Base-by-base conservation (phyloP, 805 yeast genomes). In the Babjeviella inositovora region DNA sequence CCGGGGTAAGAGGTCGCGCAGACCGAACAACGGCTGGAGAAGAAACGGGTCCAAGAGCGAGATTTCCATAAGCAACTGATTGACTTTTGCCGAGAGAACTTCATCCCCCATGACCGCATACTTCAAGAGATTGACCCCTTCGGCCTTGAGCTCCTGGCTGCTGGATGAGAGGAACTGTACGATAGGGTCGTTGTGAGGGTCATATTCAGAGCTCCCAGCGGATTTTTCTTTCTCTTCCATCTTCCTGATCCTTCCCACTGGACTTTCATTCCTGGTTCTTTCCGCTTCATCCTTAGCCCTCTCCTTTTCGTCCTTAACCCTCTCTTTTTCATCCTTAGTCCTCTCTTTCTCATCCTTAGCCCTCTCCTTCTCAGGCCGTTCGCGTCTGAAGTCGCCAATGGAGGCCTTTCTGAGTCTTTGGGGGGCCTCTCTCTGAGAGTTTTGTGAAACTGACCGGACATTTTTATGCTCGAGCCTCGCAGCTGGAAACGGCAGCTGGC, bases 41-140 rank as follows among this genome's bases (percentile, higher is more conserved):
- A 47, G 25, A 5, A 30, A 25, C 1, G 58, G 55, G 17, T 50
- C 36, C 7, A 38, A 22, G 4, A 46, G 29, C 2, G 58, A 47
- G 8, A 50, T 38, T 10, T 30, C 35, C 13, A 31, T 35, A 9
- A 55, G 26, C n/a, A 40, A 31, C 0, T 23, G 27, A 13, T 29
- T 31, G 3, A 48, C 28, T 18, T 41, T 45, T 1, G 24, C 11
- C 1, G 56, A 35, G 13, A 52, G 26, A 8, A 41, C 47, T 23
- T 56, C 62, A 11, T 43, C 45, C 2, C 45, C 47, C 23, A 48
- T 33, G 4, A 57, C 39, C 1, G 62, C 59, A 31, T 42, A 49
- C 20, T 47, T 47, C 19, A 57, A 37, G 13, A 54, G 31, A 19
- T 39, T 38, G 4, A 57, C 34, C 4, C 62, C 63, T 30, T 55